Evolutionary conservation across 768 basidiomycete species (phyloP).

Genomic region (Cystofilobasidium macerans): DNA sequence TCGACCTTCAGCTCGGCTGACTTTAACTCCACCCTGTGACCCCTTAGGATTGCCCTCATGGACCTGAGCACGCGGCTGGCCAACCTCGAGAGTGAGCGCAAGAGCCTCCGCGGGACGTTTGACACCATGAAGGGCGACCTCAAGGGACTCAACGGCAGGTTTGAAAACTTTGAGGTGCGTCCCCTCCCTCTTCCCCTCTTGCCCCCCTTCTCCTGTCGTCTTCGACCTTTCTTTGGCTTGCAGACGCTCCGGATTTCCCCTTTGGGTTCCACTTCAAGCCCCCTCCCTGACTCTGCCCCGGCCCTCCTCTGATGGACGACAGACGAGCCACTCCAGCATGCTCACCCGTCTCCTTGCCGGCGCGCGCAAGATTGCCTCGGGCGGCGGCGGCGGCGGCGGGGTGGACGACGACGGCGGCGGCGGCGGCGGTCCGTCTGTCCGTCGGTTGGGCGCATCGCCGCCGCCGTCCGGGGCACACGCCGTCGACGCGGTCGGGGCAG

Average conservation of each 20-base stretch:
- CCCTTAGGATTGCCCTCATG: slow-evolving; percentile 9
- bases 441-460: too few relatives aligned
- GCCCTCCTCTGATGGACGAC: neutral
- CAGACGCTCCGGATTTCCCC: neutral
- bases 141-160: slow-evolving; percentile 26
- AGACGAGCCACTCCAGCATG: neutral
- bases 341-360: neutral
- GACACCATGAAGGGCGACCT: slow-evolving; percentile 27
- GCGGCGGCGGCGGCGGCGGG: too few relatives aligned
- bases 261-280: too few relatives aligned
- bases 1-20: neutral
- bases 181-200: neutral
- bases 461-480: too few relatives aligned
- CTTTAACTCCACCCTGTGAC: neutral
- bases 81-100: slow-evolving; percentile 25
- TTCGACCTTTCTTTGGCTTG: too few relatives aligned
- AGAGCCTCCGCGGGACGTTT: slow-evolving; percentile 15
- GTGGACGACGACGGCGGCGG: neutral
- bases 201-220: neutral
- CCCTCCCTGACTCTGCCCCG: too few relatives aligned
- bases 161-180: slow-evolving; percentile 26
- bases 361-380: neutral
- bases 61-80: slow-evolving; percentile 24
- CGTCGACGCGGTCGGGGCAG: too few relatives aligned
- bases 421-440: neutral